phyloP scores from a whole-genome alignment of 495 filamentous ascomycete species.

The Hyaloscypha bicolor region DNA sequence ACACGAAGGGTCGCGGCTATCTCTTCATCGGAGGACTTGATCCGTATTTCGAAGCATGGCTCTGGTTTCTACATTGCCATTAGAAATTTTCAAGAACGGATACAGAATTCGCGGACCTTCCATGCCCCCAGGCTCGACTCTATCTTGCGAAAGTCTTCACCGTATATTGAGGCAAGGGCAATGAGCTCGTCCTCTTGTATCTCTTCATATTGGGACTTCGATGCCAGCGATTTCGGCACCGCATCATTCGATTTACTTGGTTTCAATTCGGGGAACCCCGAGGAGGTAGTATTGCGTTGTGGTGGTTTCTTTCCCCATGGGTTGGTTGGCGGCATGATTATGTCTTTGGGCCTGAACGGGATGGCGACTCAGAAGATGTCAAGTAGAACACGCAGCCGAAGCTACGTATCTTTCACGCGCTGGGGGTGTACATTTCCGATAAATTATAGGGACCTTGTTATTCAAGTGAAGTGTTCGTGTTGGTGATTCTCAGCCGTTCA shows the following conservation, averaged over 20 bases:
- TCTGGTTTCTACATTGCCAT: slow-evolving; percentile 65
- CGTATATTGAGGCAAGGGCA: slow-evolving; percentile 86
- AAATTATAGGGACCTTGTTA: neutral
- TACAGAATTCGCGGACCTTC: slow-evolving; percentile 59
- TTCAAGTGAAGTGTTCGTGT: neutral
- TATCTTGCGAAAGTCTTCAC: slow-evolving; percentile 77
- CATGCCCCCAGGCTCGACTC: slow-evolving; percentile 78
- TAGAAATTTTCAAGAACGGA: slow-evolving; percentile 5
- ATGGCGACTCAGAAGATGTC: slow-evolving; percentile 13
- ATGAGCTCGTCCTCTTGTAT: slow-evolving; percentile 87
- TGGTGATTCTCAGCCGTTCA: neutral
- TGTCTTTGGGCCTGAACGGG: slow-evolving; percentile 15
- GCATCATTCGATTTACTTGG: slow-evolving; percentile 27
- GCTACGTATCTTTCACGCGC: slow-evolving; percentile 23
- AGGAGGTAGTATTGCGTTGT: slow-evolving; percentile 28
- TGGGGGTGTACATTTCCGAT: slow-evolving; percentile 22
- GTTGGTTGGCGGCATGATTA: slow-evolving; percentile 30
- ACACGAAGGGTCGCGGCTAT: slow-evolving; percentile 63
- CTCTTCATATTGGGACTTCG: slow-evolving; percentile 72
- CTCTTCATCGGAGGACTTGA: slow-evolving; percentile 72
- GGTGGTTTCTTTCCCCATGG: slow-evolving; percentile 36
- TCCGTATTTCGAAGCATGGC: slow-evolving; percentile 74
- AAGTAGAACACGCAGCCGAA: slow-evolving; percentile 29
- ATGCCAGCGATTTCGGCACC: slow-evolving; percentile 32
- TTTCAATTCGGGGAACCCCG: slow-evolving; percentile 42